Base-by-base conservation (phyloP, 169 alveolate genomes). In the Babesia bigemina region DNA sequence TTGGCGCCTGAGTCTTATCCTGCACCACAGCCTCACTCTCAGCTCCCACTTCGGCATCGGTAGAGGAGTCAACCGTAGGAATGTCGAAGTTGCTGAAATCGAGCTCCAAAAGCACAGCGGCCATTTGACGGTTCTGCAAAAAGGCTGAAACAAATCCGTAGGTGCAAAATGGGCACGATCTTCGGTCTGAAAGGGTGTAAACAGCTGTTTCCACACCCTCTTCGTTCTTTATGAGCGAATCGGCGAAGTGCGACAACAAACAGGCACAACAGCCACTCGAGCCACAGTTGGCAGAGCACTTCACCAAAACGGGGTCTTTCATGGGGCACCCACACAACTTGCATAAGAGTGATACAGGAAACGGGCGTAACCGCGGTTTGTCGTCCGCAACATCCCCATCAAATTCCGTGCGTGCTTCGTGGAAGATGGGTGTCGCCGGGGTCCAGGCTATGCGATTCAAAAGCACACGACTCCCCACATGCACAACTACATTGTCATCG, bases 361-460 rank as follows among this genome's bases (percentile, higher is more conserved):
- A 58, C 50, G 59, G 58, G 4, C 53, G n/a, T 21, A 79, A 47
- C 0, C 39, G 59, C 29, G 16, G 60, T 75, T 53, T 67, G 22
- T 63, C 83, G 29, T 58, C 75, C 53, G 42, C 28, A 36, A 72
- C 62, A 17, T 47, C 79, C 0, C 50, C 60, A 19, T 81, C 88
- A 24, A 81, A 61, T 33, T 71, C 42, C n/a, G 82, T 63, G 47
- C 58, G 61, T 14, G 88, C 88, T 21, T 63, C 79, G 79, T 81
- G 88, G 24, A 36, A 74, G 13, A 81, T 81, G n/a, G 84, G 84
- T 17, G 57, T 71, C 14, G 53, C 62, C 19, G 75, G 84, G 17
- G 85, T 63, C 88, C 88, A 81, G 19, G 88, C 88, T 19, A 81
- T 79, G 21, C 88, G 75, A 52, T 81, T 74, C 22, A 81, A 33